These are phyloP conservation scores for Arthrobotrys conoides DNA, from an alignment of 2,329 filamentous ascomycete genomes.

Conservation along the genomic window DNA sequence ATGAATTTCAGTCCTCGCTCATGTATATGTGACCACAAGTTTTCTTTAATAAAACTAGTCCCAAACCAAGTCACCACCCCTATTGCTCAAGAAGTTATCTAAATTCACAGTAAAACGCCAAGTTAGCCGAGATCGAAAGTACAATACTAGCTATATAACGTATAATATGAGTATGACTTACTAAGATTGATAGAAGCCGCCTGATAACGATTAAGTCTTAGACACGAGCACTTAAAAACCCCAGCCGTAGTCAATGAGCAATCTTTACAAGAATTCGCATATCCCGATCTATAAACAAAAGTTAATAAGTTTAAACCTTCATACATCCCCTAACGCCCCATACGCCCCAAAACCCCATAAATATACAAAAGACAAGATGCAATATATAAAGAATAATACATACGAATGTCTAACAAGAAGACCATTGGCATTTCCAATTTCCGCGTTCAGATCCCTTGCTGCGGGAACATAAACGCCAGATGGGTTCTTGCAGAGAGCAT, in stretches of 20 bases:
- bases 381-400: not conserved
- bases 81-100: constrained; percentile 24
- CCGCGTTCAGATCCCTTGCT: not conserved
- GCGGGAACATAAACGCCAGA: not conserved
- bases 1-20: too few relatives aligned
- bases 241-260: not conserved
- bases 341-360: not conserved
- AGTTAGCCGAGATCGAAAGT: not conserved
- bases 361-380: too few relatives aligned
- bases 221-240: not conserved
- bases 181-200: constrained; percentile 16
- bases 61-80: constrained; percentile 3
- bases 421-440: constrained; percentile 8
- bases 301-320: not conserved
- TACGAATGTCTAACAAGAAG: constrained; percentile 13
- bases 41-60: not conserved
- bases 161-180: not conserved
- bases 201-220: not conserved
- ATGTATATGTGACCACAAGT: too few relatives aligned
- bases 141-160: too few relatives aligned
- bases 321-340: too few relatives aligned
- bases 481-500: constrained; percentile 1
- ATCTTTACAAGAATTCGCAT: not conserved
- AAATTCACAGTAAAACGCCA: not conserved
- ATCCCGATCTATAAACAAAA: constrained; percentile 5